Conservation (phyloP, 108 stramenopile species). For the Thalassiosira profunda region DNA sequence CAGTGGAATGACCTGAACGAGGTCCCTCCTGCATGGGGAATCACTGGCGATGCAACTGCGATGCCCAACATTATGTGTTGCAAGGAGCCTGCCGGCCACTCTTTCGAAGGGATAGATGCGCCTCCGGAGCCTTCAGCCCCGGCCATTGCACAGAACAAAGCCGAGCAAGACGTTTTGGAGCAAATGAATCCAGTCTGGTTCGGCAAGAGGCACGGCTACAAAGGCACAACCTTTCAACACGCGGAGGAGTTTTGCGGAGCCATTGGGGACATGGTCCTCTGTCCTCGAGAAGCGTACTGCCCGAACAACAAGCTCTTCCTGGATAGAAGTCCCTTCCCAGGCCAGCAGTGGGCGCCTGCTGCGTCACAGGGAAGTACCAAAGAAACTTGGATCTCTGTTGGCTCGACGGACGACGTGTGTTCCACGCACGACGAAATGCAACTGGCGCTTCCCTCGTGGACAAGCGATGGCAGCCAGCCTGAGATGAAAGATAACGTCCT, state of each 20-base stretch:
- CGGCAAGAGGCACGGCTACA: slow-evolving; percentile 26
- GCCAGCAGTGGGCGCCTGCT: slow-evolving; percentile 45
- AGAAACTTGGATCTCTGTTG: background rate
- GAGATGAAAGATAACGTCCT: slow-evolving; percentile 34
- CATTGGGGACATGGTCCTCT: slow-evolving; percentile 26
- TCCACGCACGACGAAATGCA: slow-evolving; percentile 26
- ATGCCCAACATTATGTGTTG: slow-evolving; percentile 14
- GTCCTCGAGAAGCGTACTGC: slow-evolving; percentile 42
- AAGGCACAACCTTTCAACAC: slow-evolving; percentile 30
- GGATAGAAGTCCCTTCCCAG: slow-evolving; percentile 22
- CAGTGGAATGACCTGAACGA: slow-evolving; percentile 8
- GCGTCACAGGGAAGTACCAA: background rate
- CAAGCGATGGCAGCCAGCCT: slow-evolving; percentile 7
- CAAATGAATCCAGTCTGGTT: slow-evolving; percentile 24
- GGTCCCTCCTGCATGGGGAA: slow-evolving; percentile 21
- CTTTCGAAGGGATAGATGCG: too few relatives aligned
- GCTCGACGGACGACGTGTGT: slow-evolving; percentile 17
- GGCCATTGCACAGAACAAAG: slow-evolving; percentile 19
- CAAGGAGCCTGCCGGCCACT: background rate
- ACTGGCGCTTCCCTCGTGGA: slow-evolving; percentile 24
- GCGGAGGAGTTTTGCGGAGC: slow-evolving; percentile 28
- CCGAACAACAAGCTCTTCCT: slow-evolving; percentile 27
- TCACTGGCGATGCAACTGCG: slow-evolving; percentile 16
- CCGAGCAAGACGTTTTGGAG: slow-evolving; percentile 21
- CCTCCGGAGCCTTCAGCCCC: background rate